Evolutionary conservation across 2,329 filamentous ascomycete species (phyloP).

Genomic region (Aspergillus proliferans): DNA sequence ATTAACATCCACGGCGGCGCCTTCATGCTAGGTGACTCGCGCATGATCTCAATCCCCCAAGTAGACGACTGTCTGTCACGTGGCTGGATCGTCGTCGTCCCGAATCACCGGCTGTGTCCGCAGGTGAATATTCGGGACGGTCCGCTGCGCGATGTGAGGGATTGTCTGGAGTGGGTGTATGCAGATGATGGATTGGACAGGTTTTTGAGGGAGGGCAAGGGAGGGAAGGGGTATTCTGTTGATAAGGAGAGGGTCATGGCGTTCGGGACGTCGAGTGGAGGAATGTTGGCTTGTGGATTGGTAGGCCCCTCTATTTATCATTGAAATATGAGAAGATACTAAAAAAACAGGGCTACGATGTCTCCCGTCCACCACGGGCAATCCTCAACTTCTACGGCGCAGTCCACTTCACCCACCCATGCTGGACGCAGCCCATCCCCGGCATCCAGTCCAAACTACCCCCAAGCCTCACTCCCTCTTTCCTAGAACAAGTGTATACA

Average conservation of each 20-base stretch:
- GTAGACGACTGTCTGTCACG: conserved; percentile 33
- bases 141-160: conserved; percentile 41
- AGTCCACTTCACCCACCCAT: conserved; percentile 32
- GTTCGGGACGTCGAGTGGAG: conserved; percentile 47
- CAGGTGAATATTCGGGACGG: conserved; percentile 43
- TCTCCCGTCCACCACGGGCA: conserved; percentile 29
- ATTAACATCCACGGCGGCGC: conserved; percentile 42
- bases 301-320: conserved; percentile 15
- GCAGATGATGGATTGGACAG: conserved; percentile 26
- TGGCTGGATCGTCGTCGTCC: conserved; percentile 35
- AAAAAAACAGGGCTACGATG: conserved; percentile 29
- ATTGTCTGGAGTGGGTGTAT: conserved; percentile 40
- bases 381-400: conserved; percentile 42
- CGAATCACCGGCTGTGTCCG: conserved; percentile 38
- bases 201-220: conserved; percentile 9
- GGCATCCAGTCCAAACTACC: conserved; percentile 25
- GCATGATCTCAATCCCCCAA: conserved; percentile 36
- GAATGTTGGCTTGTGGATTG: conserved; percentile 40
- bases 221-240: conserved; percentile 7
- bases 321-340: neutral
- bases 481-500: conserved; percentile 32
- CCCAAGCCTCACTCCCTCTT: conserved; percentile 16
- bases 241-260: conserved; percentile 34
- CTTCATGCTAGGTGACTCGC: conserved; percentile 38
- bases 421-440: conserved; percentile 32